Evolutionary conservation across 2,329 filamentous ascomycete genomes (phyloP), one percentile per base, ranked within the genome.

Genomic region (Xylariaceae sp.): DNA sequence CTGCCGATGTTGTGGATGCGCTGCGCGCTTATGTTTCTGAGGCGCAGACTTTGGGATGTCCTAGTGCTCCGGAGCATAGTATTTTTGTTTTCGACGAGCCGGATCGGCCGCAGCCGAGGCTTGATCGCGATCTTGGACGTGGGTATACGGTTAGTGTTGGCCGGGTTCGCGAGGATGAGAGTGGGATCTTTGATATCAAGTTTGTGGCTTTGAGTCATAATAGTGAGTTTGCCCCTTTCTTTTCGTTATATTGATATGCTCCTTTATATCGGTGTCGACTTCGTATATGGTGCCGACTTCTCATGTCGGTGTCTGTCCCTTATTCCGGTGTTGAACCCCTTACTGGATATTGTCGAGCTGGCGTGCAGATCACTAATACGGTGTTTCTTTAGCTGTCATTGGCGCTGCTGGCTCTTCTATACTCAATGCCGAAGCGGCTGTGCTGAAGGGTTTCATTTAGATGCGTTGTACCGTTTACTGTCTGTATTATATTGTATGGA

Each of bases 391-490:
- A 84, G 85, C 92, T 57, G 88, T 99, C 52, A 92, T 99, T 69
- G 92, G 92, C 61, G 94, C 94, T 30, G 92, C 92, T n/a, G 94
- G 94, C 10, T 95, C 90, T 1, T 95, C 89, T 30, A 96, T 97
- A 72, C 73, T 97, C 64, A 97, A 97, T 67, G 91, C 92, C 26
- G 92, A 96, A 72, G 90, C 91, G 26, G 90, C 91, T 21, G 85
- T 96, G 10, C 81, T 96, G 61, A 95, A 95, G 77, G 92, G 92
- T 5, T 89, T 86, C 67, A 79, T 92, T 59, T 91, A 77, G 71
- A 41, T 13, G 26, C 9, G 13, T 43, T 7, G 29, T 55, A 49
- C 49, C 47, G 55, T 50, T 43, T 2, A 47, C 12, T 49, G 55
- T 49, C 52, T 57, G 55, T 26, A n/a, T 34, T 52, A 32, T 53